Base-by-base conservation (phyloP, 164 flowering plant genomes). In the Liquidambar formosana region DNA sequence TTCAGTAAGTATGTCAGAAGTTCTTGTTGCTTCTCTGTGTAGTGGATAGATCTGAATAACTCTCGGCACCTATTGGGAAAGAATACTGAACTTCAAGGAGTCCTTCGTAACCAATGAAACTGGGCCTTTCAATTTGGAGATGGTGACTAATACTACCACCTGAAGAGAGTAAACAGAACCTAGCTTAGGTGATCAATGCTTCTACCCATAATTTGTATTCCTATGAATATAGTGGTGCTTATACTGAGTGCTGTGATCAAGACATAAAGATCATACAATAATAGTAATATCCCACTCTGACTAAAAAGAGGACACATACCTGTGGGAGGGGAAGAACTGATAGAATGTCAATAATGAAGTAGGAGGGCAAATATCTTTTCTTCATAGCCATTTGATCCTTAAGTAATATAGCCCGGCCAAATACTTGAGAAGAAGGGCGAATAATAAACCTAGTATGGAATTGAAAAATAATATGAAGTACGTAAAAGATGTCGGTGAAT, bases 321-420 rank as follows among this genome's bases (percentile, higher is more conserved):
- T 94, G 99, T 38, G 99, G 99, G 23, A 92, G 76, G 5, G 99
- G 99, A 78, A 94, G 94, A 65, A 91, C 86, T 3, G 99, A 78
- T 19, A 94, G 84, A 65, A 92, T 72, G 66, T 94, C 99, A 73
- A 92, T 75, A 11, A 86, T 63, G 75, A 89, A 92, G 82, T 86
- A 80, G 1, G 89, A 71, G 61, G 75, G 70, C 68, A 89, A 43
- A 71, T 94, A 92, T 77, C 92, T 81, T 69, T 73, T 85, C 8
- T 92, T 93, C 23, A 94, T 89, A 1, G 76, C 80, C 61, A 47
- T 28, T 38, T 75, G 73, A 79, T 92, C 89, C 65, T 81, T 80
- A 66, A 89, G 82, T 67, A 92, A 73, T 69, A 82, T 89, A 47
- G 97, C 97, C 69, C 93, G 86, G 48, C 95, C 99, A 81, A 94